phyloP scores from a whole-genome alignment of 2,329 filamentous ascomycete genomes.

The Paecilomyces sp. region DNA sequence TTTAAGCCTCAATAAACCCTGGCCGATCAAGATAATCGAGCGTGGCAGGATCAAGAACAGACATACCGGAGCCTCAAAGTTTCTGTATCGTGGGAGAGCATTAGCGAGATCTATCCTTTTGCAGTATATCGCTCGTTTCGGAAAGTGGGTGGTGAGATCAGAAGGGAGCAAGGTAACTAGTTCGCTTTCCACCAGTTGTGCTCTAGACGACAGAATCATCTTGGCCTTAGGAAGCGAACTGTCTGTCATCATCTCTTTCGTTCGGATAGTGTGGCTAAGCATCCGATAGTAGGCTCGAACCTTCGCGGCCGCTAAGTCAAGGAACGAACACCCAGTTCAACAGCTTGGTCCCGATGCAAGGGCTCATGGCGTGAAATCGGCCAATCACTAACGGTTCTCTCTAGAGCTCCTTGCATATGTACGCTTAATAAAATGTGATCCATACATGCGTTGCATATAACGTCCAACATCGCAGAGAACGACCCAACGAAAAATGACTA shows the following conservation, averaged over 20 bases:
- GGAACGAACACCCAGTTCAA: neutral
- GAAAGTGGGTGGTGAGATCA: neutral
- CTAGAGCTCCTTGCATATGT: neutral
- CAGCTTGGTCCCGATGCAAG: neutral
- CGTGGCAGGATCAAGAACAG: neutral
- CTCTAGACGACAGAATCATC: neutral
- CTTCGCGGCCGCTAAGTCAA: neutral
- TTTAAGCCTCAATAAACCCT: neutral
- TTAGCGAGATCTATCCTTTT: neutral
- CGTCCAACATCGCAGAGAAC: neutral
- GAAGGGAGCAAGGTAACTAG: neutral
- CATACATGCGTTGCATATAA: neutral
- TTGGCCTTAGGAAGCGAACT: neutral
- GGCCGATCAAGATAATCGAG: neutral
- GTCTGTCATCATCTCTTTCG: neutral
- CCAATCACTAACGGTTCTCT: neutral
- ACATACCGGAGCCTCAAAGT: neutral
- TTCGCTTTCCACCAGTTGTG: neutral
- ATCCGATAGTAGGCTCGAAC: neutral
- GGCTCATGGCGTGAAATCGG: neutral
- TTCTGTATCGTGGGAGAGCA: neutral
- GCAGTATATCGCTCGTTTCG: neutral
- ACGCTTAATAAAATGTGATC: neutral
- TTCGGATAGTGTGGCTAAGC: too few species aligned
- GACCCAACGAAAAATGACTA: neutral